These are phyloP conservation scores for Cladosporium colombiae DNA, from an alignment of 2,329 filamentous ascomycete genomes.

Conservation along the genomic window DNA sequence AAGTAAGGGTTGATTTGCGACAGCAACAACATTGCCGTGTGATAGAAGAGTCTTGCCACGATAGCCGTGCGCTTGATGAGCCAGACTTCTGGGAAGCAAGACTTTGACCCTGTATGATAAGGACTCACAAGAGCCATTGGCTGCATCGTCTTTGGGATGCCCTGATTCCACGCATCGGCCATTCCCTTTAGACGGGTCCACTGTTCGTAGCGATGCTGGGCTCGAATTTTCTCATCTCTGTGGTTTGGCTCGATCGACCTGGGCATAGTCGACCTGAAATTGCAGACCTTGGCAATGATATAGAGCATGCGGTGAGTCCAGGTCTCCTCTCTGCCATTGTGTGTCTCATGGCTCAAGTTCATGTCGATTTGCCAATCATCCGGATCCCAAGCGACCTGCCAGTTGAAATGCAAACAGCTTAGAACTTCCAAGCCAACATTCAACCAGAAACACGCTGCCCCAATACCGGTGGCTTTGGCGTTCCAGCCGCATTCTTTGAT, in stretches of 20 bases:
- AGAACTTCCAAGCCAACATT: constrained; percentile 91
- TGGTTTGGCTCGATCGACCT: constrained; percentile 60
- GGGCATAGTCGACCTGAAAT: constrained; percentile 74
- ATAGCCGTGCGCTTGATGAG: constrained; percentile 80
- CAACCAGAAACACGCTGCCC: constrained; percentile 89
- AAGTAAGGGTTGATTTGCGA: constrained; percentile 75
- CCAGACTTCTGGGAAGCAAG: constrained; percentile 85
- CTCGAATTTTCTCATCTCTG: constrained; percentile 63
- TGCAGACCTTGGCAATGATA: constrained; percentile 81
- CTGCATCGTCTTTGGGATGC: constrained; percentile 81
- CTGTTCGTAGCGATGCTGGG: constrained; percentile 67
- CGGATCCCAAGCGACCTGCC: constrained; percentile 83
- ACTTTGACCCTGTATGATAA: constrained; percentile 66
- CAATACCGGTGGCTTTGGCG: constrained; percentile 74
- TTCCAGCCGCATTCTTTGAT: constrained; percentile 92
- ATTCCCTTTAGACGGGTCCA: constrained; percentile 80
- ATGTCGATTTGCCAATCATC: constrained; percentile 88
- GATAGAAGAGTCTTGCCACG: constrained; percentile 82
- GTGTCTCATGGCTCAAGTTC: constrained; percentile 62
- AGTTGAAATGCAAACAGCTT: constrained; percentile 83
- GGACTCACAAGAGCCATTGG: constrained; percentile 76
- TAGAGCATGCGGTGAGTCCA: constrained; percentile 91
- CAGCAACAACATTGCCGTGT: constrained; percentile 79
- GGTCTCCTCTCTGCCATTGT: constrained; percentile 69
- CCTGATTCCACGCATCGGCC: constrained; percentile 79